Conservation (phyloP, 2,329 filamentous ascomycete genomes). For the Penicillium sp. region DNA sequence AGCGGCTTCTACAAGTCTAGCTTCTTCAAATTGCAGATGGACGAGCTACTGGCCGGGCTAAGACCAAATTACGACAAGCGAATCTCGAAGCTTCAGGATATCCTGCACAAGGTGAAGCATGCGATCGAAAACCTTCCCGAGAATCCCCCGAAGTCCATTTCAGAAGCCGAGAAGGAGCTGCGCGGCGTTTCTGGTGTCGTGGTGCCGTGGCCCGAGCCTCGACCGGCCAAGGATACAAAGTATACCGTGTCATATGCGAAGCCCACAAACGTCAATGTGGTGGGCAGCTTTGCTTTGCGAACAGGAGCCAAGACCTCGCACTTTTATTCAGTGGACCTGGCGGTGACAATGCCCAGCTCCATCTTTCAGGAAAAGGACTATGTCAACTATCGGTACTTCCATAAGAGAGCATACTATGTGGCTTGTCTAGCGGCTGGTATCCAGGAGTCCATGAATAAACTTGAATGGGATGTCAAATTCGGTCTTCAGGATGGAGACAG, state of each 20-base stretch:
- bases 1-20: slow-evolving; percentile 60
- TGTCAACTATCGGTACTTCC: slow-evolving; percentile 86
- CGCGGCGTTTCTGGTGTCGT: slow-evolving; percentile 62
- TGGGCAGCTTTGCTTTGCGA: slow-evolving; percentile 77
- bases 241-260: slow-evolving; percentile 76
- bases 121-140: slow-evolving; percentile 55
- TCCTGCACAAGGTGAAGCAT: slow-evolving; percentile 51
- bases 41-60: slow-evolving; percentile 57
- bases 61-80: slow-evolving; percentile 56
- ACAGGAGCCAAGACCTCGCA: slow-evolving; percentile 61
- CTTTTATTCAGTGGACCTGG: slow-evolving; percentile 66
- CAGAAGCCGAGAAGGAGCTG: slow-evolving; percentile 62
- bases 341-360: slow-evolving; percentile 72
- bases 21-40: slow-evolving; percentile 63
- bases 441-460: slow-evolving; percentile 49
- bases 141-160: slow-evolving; percentile 48
- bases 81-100: slow-evolving; percentile 49
- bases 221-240: slow-evolving; percentile 66
- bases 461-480: slow-evolving; percentile 57
- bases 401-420: slow-evolving; percentile 87
- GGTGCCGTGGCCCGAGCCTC: slow-evolving; percentile 82
- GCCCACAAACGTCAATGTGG: slow-evolving; percentile 75
- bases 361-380: slow-evolving; percentile 95
- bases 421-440: slow-evolving; percentile 72
- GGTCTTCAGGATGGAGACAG: slow-evolving; percentile 66